Evolutionary conservation across 2,329 filamentous ascomycete species (phyloP).

Genomic region (Calonectria pseudoturangicola): DNA sequence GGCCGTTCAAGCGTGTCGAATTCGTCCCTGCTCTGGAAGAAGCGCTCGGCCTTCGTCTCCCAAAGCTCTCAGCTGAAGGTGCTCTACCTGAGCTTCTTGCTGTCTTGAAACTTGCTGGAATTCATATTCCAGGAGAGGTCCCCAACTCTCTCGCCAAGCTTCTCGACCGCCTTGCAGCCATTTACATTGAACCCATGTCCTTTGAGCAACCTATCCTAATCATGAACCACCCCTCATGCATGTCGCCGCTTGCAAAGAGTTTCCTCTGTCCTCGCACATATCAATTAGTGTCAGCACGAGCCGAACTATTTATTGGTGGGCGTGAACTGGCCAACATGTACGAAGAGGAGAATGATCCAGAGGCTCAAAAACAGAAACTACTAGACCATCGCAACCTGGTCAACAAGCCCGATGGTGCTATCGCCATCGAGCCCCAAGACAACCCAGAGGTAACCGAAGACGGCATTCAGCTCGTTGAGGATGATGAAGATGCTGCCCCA

Average conservation of each 20-base stretch:
- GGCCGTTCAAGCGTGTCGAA: slow-evolving; percentile 81
- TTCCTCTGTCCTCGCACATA: slow-evolving; percentile 80
- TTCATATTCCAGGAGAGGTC: slow-evolving; percentile 80
- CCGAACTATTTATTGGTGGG: slow-evolving; percentile 88
- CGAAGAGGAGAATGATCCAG: slow-evolving; percentile 96
- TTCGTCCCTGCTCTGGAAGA: slow-evolving; percentile 88
- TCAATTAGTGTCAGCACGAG: slow-evolving; percentile 86
- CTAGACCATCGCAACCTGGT: slow-evolving; percentile 68
- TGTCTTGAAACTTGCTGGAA: slow-evolving; percentile 73
- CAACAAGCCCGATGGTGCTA: slow-evolving; percentile 58
- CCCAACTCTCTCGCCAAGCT: slow-evolving; percentile 77
- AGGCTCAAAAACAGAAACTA: slow-evolving; percentile 90
- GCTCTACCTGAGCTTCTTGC: slow-evolving; percentile 76
- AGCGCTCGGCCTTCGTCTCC: slow-evolving; percentile 78
- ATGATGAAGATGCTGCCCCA: slow-evolving; percentile 67
- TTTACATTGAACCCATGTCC: slow-evolving; percentile 87
- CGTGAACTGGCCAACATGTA: slow-evolving; percentile 96
- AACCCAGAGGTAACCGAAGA: slow-evolving; percentile 62
- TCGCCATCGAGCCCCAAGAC: slow-evolving; percentile 54
- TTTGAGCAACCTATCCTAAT: slow-evolving; percentile 84
- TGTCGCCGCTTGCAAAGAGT: slow-evolving; percentile 93
- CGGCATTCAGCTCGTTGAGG: slow-evolving; percentile 50
- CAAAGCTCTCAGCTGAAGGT: slow-evolving; percentile 73
- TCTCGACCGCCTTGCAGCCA: slow-evolving; percentile 86
- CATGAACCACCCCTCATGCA: slow-evolving; percentile 89